phyloP scores from a whole-genome alignment of 345 rosid genomes.

The Citrus maxima region DNA sequence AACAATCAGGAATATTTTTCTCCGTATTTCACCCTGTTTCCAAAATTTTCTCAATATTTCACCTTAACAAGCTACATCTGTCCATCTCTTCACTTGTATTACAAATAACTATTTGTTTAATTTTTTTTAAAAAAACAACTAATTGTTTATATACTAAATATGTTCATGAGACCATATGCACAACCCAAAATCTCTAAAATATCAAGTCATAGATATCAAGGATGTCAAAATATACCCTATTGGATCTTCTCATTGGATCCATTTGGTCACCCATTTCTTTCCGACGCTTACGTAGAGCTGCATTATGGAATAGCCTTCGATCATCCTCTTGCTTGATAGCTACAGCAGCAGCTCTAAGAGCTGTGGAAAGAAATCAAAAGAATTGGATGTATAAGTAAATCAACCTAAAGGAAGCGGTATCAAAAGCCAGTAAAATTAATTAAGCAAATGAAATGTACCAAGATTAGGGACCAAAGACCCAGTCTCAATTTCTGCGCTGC shows the following conservation, averaged over 20 bases:
- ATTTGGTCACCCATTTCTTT: constrained; percentile 84
- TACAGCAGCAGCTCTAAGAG: constrained; percentile 93
- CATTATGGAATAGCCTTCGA: constrained; percentile 84
- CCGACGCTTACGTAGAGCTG: constrained; percentile 87
- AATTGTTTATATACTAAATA: background rate
- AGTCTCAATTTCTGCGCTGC: constrained; percentile 76
- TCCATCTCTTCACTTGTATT: background rate
- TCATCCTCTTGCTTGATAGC: constrained; percentile 93
- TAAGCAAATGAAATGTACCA: constrained; percentile 48
- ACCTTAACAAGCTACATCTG: background rate
- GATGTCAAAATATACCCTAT: constrained; percentile 38
- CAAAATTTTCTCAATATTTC: background rate
- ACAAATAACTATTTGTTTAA: no score
- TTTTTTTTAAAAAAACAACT: background rate
- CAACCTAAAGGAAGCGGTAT: constrained; percentile 4
- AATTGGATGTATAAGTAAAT: background rate
- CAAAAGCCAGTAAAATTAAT: background rate
- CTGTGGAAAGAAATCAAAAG: constrained; percentile 33
- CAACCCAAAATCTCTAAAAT: background rate
- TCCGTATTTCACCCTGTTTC: background rate
- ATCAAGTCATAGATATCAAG: background rate
- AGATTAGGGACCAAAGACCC: constrained; percentile 74
- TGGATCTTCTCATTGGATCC: constrained; percentile 58
- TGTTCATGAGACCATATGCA: background rate
- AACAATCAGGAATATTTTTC: background rate